A percentile compares a stretch with the other conserved stretches of the same genome.
phyloP scores from a whole-genome alignment of 2,329 filamentous ascomycete species.

The Fusarium annulatum region DNA sequence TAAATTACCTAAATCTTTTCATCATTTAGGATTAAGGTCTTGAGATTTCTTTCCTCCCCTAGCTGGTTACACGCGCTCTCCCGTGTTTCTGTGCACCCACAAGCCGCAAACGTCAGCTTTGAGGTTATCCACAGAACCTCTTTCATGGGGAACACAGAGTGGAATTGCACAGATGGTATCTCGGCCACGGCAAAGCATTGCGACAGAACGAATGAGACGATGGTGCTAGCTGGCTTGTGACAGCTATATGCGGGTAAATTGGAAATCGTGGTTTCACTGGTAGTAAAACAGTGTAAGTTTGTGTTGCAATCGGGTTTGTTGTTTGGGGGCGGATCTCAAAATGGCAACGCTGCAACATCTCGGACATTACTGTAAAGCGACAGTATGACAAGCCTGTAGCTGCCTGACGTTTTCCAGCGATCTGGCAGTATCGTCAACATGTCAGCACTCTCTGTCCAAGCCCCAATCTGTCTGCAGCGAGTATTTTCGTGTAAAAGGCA shows the following conservation, averaged over 20 bases:
- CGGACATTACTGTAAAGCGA: constrained; percentile 63
- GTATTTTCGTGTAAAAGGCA: not conserved
- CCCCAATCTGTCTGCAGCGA: accelerated
- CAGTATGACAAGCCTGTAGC: constrained; percentile 65
- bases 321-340: constrained; percentile 54
- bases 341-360: constrained; percentile 52
- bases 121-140: not conserved
- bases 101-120: not conserved
- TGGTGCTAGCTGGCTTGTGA: not conserved
- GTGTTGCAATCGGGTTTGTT: not conserved
- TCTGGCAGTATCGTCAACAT: not conserved
- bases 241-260: not conserved
- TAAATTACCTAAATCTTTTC: not conserved
- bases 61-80: not conserved
- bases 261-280: not conserved
- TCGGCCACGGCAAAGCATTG: not conserved
- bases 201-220: not conserved
- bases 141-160: not conserved
- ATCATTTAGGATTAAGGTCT: not conserved
- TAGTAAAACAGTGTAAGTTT: not conserved
- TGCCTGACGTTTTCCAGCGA: constrained; percentile 57
- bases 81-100: not conserved
- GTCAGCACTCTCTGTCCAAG: not conserved
- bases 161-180: constrained; percentile 11
- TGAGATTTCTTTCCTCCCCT: not conserved